phyloP scores from a whole-genome alignment of 768 basidiomycete species.

The Botryobasidium botryosum region DNA sequence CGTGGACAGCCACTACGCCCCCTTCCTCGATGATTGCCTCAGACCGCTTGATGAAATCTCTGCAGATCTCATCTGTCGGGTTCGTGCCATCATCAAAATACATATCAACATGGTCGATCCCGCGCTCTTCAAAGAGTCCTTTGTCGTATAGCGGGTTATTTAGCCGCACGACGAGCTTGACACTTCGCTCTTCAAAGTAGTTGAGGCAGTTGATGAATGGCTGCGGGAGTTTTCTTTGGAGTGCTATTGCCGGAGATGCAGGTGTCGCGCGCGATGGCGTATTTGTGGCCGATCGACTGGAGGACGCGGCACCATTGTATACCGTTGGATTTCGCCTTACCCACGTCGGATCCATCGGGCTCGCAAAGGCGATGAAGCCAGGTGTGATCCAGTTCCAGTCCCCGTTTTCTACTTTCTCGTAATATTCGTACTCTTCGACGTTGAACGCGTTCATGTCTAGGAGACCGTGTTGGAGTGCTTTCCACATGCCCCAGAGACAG shows the following conservation, averaged over 20 bases:
- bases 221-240: slow-evolving; percentile 60
- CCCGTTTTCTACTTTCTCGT: slow-evolving; percentile 89
- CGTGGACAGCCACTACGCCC: slow-evolving; percentile 78
- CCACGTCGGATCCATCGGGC: slow-evolving; percentile 68
- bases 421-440: slow-evolving; percentile 82
- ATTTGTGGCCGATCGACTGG: neutral
- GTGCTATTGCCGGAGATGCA: slow-evolving; percentile 11
- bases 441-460: slow-evolving; percentile 92
- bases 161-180: slow-evolving; percentile 83
- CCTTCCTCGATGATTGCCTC: slow-evolving; percentile 62
- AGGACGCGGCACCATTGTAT: slow-evolving; percentile 23
- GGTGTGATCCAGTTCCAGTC: slow-evolving; percentile 95
- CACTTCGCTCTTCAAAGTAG: slow-evolving; percentile 72
- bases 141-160: slow-evolving; percentile 88
- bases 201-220: slow-evolving; percentile 84
- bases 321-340: too few relatives aligned
- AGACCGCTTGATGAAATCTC: slow-evolving; percentile 74
- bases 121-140: slow-evolving; percentile 60
- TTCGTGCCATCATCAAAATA: slow-evolving; percentile 99
- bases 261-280: neutral
- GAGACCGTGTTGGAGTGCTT: slow-evolving; percentile 54
- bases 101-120: slow-evolving; percentile 78
- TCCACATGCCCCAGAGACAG: slow-evolving; percentile 76
- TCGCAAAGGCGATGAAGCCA: slow-evolving; percentile 86
- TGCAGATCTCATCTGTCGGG: slow-evolving; percentile 87